These are phyloP conservation scores for Cyberlindnera sargentensis DNA, from an alignment of 805 yeast genomes.

Conservation along the genomic window DNA sequence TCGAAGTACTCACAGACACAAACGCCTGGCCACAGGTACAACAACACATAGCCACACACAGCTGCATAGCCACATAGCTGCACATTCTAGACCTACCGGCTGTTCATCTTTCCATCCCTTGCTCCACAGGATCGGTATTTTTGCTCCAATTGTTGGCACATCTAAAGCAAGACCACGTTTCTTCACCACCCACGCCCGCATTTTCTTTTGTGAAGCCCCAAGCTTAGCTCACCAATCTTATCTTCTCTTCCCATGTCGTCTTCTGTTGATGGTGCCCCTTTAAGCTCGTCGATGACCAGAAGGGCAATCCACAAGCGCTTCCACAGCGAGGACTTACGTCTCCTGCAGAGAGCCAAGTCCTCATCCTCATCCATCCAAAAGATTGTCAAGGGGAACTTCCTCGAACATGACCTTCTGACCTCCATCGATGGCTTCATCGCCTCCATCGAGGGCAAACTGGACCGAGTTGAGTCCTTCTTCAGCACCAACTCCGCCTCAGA, in stretches of 20 bases:
- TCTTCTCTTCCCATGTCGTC: neutral
- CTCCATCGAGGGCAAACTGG: slow-evolving; percentile 21
- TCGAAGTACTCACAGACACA: too few relatives aligned
- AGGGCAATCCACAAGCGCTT: slow-evolving; percentile 10
- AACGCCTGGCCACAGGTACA: too few relatives aligned
- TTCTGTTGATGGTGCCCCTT: neutral
- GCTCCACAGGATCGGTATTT: too few relatives aligned
- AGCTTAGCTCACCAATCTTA: too few relatives aligned
- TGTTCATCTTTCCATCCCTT: too few relatives aligned
- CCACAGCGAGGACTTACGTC: slow-evolving; percentile 17
- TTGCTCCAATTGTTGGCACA: too few relatives aligned
- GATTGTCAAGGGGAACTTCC: slow-evolving; percentile 20
- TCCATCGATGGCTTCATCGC: slow-evolving; percentile 20
- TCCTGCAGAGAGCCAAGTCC: slow-evolving; percentile 19
- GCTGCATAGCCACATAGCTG: too few relatives aligned
- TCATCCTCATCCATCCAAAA: slow-evolving; percentile 20
- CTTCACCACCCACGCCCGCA: too few relatives aligned
- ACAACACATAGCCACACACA: too few relatives aligned
- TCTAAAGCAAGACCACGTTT: too few relatives aligned
- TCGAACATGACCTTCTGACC: slow-evolving; percentile 16
- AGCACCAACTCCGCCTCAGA: slow-evolving; percentile 3
- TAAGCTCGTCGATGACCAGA: neutral
- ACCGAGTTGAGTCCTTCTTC: slow-evolving; percentile 19
- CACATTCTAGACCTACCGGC: too few relatives aligned
- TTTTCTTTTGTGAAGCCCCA: too few relatives aligned